Conservation (phyloP, 179 eudicot genomes). For the Silene noctiflora region DNA sequence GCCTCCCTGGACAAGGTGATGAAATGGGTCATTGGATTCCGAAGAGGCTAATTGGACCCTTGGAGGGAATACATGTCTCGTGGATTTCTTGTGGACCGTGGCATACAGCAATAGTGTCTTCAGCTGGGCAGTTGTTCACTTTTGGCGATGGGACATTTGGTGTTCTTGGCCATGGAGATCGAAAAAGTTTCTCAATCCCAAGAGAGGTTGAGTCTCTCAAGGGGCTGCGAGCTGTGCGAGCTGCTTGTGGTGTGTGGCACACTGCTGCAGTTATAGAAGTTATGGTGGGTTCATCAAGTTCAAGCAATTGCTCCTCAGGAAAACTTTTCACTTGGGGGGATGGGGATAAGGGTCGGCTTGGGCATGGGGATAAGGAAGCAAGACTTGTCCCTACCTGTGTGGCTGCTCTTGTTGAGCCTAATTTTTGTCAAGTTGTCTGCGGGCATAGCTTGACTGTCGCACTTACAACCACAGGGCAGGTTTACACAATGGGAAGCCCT, state of each 20-base stretch:
- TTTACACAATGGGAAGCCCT: constrained; percentile 74
- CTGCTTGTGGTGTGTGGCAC: constrained; percentile 85
- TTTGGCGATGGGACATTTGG: constrained; percentile 82
- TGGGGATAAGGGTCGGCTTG: constrained; percentile 83
- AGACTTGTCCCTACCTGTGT: constrained; percentile 73
- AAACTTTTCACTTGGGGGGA: constrained; percentile 91
- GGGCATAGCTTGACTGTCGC: constrained; percentile 71
- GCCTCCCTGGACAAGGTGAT: constrained; percentile 36
- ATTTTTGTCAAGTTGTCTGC: constrained; percentile 72
- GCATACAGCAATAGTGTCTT: constrained; percentile 70
- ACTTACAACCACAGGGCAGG: constrained; percentile 53
- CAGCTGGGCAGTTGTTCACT: constrained; percentile 65
- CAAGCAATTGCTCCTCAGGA: constrained; percentile 44
- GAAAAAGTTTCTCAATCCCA: constrained; percentile 47
- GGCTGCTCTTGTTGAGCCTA: constrained; percentile 55
- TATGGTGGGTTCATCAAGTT: constrained; percentile 45
- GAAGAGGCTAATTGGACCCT: constrained; percentile 48
- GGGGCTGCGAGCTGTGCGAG: constrained; percentile 57
- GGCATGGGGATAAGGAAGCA: constrained; percentile 60
- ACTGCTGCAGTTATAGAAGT: constrained; percentile 75
- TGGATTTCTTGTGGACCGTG: constrained; percentile 72
- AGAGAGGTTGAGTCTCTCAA: constrained; percentile 67
- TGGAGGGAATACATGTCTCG: constrained; percentile 55
- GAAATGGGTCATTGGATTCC: constrained; percentile 59
- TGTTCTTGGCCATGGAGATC: constrained; percentile 77